Base-by-base conservation (phyloP, 495 filamentous ascomycete species). In the Aspergillus sparsus region DNA sequence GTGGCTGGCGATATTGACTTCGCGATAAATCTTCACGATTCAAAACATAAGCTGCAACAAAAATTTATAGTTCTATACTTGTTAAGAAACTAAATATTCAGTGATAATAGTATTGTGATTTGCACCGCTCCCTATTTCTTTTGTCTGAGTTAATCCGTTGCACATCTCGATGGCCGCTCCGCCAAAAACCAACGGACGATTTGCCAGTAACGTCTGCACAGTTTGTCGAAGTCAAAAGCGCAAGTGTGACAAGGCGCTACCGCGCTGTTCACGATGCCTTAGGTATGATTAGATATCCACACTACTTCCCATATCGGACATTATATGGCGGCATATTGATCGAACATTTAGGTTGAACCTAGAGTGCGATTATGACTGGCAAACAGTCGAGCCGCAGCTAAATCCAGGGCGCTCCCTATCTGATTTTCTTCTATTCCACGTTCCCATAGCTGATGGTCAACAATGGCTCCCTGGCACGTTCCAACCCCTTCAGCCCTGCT, bases 301-400 rank as follows among this genome's bases (percentile, higher is more conserved):
- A 18, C 5, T 16, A 31, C 16, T 12, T 47, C 1, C 12, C 42
- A 11, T 18, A 33, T 6, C 49, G 12, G 33, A 10, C 8, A 12
- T 27, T 5, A 10, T 41, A 2, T 41, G 2, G 52, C 36, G 21
- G 1, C 21, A 27, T 27, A 27, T 27, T 54, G 10, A 54, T 11
- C 10, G 0, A 27, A 27, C 21, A 7, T 15, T 2, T 11, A 58
- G 55, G 35, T 13, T 41, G 34, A 31, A 59, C 5, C 16, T 39
- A 7, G 16, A 39, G 6, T 59, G 57, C 46, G 52, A 59, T 18
- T 59, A 59, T 18, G 11, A 41, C 21, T 59, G 57, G 57, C 16
- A 53, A 13, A 16, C 15, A 13, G 7, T 41, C 3, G 16, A 18
- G 18, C 41, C 18, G 2, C 41, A 45, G n/a, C 32, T 31, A 8